These are phyloP conservation scores for Fusarium nanum DNA, from an alignment of 2,329 filamentous ascomycete genomes.

Conservation along the genomic window DNA sequence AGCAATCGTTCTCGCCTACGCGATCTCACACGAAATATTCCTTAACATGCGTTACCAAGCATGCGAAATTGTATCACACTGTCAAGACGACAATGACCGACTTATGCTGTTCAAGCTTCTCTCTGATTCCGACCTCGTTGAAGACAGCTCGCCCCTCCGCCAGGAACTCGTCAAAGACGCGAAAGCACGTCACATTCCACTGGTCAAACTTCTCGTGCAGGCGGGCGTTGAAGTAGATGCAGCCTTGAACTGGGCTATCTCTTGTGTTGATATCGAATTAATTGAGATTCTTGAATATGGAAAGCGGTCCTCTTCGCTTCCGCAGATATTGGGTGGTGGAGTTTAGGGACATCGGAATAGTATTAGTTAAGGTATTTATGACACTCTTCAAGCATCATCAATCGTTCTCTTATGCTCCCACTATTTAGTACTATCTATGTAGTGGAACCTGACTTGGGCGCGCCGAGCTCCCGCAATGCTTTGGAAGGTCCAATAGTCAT, in stretches of 20 bases:
- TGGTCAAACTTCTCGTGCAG: slow-evolving; percentile 3
- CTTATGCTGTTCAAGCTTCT: not conserved
- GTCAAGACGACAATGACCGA: not conserved
- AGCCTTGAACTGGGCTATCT: slow-evolving; percentile 2
- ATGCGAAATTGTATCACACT: not conserved
- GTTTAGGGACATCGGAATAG: too few relatives aligned
- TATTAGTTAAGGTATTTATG: too few relatives aligned
- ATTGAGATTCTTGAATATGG: slow-evolving; percentile 7
- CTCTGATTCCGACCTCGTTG: not conserved
- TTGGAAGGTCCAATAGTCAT: not conserved
- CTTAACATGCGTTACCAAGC: not conserved
- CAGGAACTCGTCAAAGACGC: slow-evolving; percentile 11
- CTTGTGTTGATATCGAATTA: slow-evolving; percentile 2
- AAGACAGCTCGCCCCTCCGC: slow-evolving; percentile 2
- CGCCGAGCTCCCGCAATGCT: not conserved
- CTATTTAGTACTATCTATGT: too few relatives aligned
- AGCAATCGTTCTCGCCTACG: slow-evolving; percentile 12
- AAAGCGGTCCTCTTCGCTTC: not conserved
- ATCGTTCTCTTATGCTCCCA: too few relatives aligned
- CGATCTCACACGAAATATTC: slow-evolving; percentile 1
- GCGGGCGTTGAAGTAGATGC: slow-evolving; percentile 3
- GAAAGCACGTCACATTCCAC: not conserved
- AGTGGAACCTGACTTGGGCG: not conserved
- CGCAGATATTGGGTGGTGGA: not conserved
- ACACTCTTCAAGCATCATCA: too few relatives aligned